Conservation (phyloP, 1,139 yeast species). For the Wickerhamiella infanticola region DNA sequence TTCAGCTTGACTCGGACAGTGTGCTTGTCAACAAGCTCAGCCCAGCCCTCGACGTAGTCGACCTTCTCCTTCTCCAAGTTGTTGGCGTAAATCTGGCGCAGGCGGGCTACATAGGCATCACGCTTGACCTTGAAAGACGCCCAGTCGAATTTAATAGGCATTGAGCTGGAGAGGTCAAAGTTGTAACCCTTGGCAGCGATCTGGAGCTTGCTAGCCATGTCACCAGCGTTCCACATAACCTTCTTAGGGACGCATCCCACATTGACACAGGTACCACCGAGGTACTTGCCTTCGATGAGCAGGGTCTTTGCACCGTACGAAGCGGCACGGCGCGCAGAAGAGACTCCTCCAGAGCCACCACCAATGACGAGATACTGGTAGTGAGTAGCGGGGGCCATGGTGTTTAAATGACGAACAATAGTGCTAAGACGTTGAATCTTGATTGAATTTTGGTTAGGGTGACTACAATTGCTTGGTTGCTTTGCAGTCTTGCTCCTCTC, state of each 20-base stretch:
- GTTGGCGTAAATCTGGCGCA: conserved; percentile 85
- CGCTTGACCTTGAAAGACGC: conserved; percentile 61
- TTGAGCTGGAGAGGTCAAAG: conserved; percentile 40
- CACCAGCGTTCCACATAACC: conserved; percentile 97
- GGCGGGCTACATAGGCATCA: conserved; percentile 74
- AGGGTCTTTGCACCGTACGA: conserved; percentile 80
- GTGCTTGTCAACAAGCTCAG: conserved; percentile 43
- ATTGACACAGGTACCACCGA: conserved; percentile 98
- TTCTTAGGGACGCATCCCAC: conserved; percentile 99
- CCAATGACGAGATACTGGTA: conserved; percentile 91
- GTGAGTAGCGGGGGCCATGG: conserved; percentile 46
- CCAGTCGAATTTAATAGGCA: conserved; percentile 50
- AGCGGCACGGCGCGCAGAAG: conserved; percentile 94
- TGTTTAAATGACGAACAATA: conserved; percentile 5
- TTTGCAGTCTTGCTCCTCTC: too few species aligned
- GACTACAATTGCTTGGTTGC: too few species aligned
- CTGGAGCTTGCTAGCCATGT: conserved; percentile 56
- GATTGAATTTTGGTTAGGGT: not conserved
- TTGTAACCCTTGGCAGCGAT: conserved; percentile 83
- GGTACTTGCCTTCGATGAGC: conserved; percentile 54
- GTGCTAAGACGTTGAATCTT: not conserved
- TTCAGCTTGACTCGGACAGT: conserved; percentile 60
- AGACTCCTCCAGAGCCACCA: conserved; percentile 99
- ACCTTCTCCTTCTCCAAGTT: conserved; percentile 82
- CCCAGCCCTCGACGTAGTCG: conserved; percentile 78